phyloP scores from a whole-genome alignment of 176 grass and related monocot genomes.

The Microstegium vimineum region DNA sequence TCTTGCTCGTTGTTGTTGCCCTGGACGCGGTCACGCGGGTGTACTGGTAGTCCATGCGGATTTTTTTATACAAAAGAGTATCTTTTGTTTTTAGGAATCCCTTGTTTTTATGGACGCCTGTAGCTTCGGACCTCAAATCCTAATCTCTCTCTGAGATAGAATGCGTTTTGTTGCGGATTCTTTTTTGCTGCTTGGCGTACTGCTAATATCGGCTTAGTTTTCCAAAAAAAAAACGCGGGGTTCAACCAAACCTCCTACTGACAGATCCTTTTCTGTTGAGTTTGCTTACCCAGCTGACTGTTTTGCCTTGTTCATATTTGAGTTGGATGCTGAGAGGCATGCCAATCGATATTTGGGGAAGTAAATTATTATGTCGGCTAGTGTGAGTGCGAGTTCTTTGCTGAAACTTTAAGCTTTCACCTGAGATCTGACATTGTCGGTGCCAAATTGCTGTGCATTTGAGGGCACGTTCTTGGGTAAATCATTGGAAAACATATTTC shows the following conservation, averaged over 20 bases:
- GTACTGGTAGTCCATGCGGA: neutral
- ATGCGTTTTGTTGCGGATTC: neutral
- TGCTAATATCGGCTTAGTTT: neutral
- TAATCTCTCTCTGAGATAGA: neutral
- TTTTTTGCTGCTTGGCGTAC: neutral
- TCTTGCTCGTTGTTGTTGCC: neutral
- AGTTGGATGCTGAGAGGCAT: neutral
- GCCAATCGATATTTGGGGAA: neutral
- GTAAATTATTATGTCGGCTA: constrained; percentile 28
- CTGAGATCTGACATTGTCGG: constrained; percentile 22
- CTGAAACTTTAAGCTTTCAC: constrained; percentile 26
- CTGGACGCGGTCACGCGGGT: neutral
- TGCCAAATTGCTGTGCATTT: constrained; percentile 27
- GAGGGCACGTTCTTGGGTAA: neutral
- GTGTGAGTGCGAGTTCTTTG: constrained; percentile 21
- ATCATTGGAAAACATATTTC: constrained; percentile 29
- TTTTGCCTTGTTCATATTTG: neutral
- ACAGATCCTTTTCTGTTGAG: neutral
- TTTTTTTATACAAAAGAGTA: neutral
- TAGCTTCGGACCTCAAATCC: neutral
- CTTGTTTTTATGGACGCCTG: neutral
- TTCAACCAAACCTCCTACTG: neutral
- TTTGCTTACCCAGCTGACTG: neutral
- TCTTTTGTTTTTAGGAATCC: neutral
- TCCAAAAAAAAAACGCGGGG: neutral